Percentiles rank a stretch among this genome's conserved stretches.
Evolutionary conservation across 129 eudicot species (phyloP).

Genomic region (Artemisia annua): DNA sequence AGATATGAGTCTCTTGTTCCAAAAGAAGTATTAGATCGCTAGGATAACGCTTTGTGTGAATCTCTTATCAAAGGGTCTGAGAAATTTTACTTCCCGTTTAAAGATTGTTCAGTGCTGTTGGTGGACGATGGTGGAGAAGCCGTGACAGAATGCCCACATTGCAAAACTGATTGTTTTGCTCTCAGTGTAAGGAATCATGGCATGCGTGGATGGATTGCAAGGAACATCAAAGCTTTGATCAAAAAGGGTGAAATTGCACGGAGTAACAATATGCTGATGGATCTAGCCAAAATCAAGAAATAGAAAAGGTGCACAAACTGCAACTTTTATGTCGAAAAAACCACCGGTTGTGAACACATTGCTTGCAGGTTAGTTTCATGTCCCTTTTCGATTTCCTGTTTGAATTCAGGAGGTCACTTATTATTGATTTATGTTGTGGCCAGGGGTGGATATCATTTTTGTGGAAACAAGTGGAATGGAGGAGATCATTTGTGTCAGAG

Average conservation of each 20-base stretch:
- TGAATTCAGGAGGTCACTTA: neutral
- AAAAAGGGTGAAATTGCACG: conserved; percentile 29
- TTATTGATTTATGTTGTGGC: no score
- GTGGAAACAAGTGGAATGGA: no score
- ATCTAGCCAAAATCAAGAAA: conserved; percentile 43
- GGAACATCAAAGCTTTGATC: conserved; percentile 34
- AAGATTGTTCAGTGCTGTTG: conserved; percentile 53
- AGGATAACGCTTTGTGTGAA: conserved; percentile 45
- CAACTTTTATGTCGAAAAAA: conserved; percentile 44
- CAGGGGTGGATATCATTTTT: conserved; percentile 57
- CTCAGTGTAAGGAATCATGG: conserved; percentile 50
- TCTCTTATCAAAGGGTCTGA: conserved; percentile 31
- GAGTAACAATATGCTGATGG: conserved; percentile 30
- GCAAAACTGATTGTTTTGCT: conserved; percentile 57
- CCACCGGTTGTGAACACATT: conserved; percentile 51
- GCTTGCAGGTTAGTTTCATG: conserved; percentile 44
- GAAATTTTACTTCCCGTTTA: conserved; percentile 56
- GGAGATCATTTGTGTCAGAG: no score
- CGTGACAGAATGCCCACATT: conserved; percentile 50
- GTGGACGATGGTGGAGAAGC: conserved; percentile 32
- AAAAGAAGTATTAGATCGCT: conserved; percentile 37
- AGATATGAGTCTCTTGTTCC: conserved; percentile 17
- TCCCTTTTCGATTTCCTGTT: no score
- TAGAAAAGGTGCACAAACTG: conserved; percentile 60
- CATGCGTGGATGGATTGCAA: conserved; percentile 45